A percentile compares a stretch with the other conserved stretches of the same genome.
Evolutionary conservation across 2,329 filamentous ascomycete genomes (phyloP).

Genomic region (Ophiocordyceps sinensis): DNA sequence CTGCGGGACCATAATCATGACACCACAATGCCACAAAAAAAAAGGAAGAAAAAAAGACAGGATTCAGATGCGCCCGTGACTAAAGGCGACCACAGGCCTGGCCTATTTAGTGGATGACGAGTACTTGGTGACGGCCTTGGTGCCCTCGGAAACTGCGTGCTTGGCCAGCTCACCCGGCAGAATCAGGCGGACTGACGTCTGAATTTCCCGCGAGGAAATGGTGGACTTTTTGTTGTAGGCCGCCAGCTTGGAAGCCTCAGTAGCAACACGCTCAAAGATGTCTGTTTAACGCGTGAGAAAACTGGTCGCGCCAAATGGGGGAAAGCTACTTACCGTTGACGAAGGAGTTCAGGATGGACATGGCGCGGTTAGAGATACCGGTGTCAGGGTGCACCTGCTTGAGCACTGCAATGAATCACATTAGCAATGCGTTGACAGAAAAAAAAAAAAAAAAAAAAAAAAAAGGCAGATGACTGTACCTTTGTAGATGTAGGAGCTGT

Average conservation of each 20-base stretch:
- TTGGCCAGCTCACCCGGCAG: conserved; percentile 97
- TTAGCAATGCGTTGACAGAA: background rate
- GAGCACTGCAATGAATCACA: conserved; percentile 51
- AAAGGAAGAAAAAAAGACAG: conserved; percentile 25
- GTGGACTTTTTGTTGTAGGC: conserved; percentile 99
- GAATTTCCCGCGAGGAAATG: conserved; percentile 98
- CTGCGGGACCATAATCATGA: conserved; percentile 39
- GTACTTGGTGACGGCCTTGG: conserved; percentile 99
- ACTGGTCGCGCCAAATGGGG: background rate
- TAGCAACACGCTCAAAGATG: conserved; percentile 98
- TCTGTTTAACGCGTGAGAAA: conserved; percentile 35
- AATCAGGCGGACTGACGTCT: conserved; percentile 96
- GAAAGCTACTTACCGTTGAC: conserved; percentile 65
- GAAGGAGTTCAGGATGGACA: conserved; percentile 99
- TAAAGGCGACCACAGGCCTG: no score
- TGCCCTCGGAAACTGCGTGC: conserved; percentile 98
- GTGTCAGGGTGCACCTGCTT: conserved; percentile 99
- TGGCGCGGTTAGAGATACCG: conserved; percentile 99
- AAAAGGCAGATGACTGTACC: conserved; percentile 38
- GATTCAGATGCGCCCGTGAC: background rate
- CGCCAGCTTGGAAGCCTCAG: conserved; percentile 96
- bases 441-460: no score
- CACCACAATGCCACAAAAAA: conserved; percentile 42
- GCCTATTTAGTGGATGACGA: conserved; percentile 95
- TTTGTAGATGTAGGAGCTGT: conserved; percentile 99